Percentiles rank a stretch among this genome's conserved stretches.
Evolutionary conservation across 129 eudicot genomes (phyloP).

Genomic region (Centrapalus pauciflorus): DNA sequence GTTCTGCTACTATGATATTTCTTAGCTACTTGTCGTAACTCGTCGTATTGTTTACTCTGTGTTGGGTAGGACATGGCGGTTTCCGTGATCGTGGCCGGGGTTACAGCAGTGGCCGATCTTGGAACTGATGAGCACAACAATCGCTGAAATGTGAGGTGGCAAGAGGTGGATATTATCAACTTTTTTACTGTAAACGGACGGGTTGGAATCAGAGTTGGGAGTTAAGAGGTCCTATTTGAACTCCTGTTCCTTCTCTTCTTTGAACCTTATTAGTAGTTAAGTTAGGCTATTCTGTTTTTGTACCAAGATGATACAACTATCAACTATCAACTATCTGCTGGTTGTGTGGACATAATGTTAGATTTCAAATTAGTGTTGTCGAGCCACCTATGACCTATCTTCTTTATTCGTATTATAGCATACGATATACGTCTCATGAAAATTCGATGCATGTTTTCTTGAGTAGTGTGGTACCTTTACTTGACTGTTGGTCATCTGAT

Average conservation of each 20-base stretch:
- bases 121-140: conserved; percentile 44
- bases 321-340: neutral
- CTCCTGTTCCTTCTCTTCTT: neutral
- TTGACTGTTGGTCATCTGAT: too few species aligned
- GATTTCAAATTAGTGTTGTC: neutral
- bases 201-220: too few species aligned
- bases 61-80: conserved; percentile 52
- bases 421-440: neutral
- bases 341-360: neutral
- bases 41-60: neutral
- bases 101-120: conserved; percentile 63
- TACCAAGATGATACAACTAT: neutral
- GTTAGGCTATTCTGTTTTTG: conserved; percentile 5
- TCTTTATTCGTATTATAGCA: neutral
- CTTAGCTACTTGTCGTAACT: neutral
- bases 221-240: too few species aligned
- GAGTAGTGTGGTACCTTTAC: too few species aligned
- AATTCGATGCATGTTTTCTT: neutral
- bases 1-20: neutral
- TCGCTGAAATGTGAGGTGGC: neutral
- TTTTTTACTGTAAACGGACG: conserved; percentile 1
- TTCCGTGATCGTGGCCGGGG: conserved; percentile 91
- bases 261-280: conserved; percentile 5
- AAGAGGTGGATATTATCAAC: neutral
- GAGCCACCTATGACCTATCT: neutral